Evolutionary conservation across 805 yeast species (phyloP), one percentile per base, ranked within the genome.

Genomic region (Barnettozyma pratensis): DNA sequence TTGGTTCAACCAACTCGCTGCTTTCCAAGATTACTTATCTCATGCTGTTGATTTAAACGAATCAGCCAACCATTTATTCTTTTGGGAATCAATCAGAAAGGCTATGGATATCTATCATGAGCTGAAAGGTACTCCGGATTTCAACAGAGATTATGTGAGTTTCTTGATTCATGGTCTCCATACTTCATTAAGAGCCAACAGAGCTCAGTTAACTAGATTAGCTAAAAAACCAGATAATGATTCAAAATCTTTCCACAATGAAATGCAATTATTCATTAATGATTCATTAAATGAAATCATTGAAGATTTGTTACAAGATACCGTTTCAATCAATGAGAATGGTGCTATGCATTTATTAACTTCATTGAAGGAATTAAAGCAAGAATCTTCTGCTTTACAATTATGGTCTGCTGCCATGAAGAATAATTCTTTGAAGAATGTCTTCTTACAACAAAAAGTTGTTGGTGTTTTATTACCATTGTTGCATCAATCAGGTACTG

Each of bases 391-490:
- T 64, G 83, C 87, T 45, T 76, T 85, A 41, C 73, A 76, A 51
- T 73, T 83, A 51, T 86, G 94, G 94, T 85, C 83, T 57, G 66
- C 74, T 19, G 84, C 84, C 31, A 79, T 77, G 54, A 72, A 73
- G 55, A 72, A 68, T 51, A 65, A 69, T 4, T 54, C 60, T 5
- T 63, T 68, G 42, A 67, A 79, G 56, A 50, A 60, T 37, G 63
- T 76, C 19, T 85, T 80, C 64, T 71, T 85, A 49, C 74, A 76
- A 39, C 86, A 85, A 59, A 76, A 79, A 52, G 84, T 84, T 29
- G 79, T 86, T 57, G 85, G 89, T 41, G 77, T 80, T 8, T 74
- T 85, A 30, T 73, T 86, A 61, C 90, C 89, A 26, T 72, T 84
- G 19, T 74, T 87, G 45, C 80, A 79, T 27, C 46, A 47, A 48